Percentiles rank a stretch among this genome's conserved stretches.
Conservation (phyloP, 1,284 basidiomycete species). For the Puccinia sorghi region DNA sequence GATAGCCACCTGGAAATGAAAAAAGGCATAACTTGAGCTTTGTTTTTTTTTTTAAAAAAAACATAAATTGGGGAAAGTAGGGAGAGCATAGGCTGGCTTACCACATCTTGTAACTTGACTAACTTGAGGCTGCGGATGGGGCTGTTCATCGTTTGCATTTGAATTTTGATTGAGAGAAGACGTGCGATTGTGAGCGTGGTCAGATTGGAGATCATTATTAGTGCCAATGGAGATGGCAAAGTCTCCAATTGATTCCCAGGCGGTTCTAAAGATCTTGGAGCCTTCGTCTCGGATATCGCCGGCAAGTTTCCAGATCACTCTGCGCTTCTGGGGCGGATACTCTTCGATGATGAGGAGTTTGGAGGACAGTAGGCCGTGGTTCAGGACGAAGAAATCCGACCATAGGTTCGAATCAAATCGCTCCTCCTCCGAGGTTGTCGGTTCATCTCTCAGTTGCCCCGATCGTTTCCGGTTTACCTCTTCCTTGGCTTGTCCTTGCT, state of each 20-base stretch:
- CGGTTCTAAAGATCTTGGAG: conserved; percentile 73
- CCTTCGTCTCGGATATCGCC: conserved; percentile 93
- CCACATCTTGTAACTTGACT: conserved; percentile 55
- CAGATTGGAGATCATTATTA: conserved; percentile 62
- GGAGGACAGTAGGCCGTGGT: conserved; percentile 81
- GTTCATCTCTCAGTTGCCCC: conserved; percentile 61
- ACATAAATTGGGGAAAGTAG: neutral
- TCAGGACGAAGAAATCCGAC: conserved; percentile 76
- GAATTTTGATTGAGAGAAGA: neutral
- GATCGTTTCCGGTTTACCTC: neutral
- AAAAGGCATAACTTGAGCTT: neutral
- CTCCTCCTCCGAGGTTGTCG: conserved; percentile 56
- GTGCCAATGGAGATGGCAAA: conserved; percentile 19
- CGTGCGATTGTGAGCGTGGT: neutral
- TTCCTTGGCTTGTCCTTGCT: neutral
- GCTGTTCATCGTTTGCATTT: neutral
- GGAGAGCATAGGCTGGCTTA: conserved; percentile 1
- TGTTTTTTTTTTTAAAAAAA: no score
- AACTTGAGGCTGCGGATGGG: conserved; percentile 40
- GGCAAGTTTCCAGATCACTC: conserved; percentile 91
- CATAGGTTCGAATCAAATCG: conserved; percentile 77
- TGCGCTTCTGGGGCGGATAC: conserved; percentile 88
- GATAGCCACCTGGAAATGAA: conserved; percentile 51
- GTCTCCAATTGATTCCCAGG: conserved; percentile 81
- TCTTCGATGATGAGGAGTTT: conserved; percentile 92